A percentile compares a stretch with the other conserved stretches of the same genome.
Conservation (phyloP, 2,329 filamentous ascomycete genomes). For the Didymella glomerata region DNA sequence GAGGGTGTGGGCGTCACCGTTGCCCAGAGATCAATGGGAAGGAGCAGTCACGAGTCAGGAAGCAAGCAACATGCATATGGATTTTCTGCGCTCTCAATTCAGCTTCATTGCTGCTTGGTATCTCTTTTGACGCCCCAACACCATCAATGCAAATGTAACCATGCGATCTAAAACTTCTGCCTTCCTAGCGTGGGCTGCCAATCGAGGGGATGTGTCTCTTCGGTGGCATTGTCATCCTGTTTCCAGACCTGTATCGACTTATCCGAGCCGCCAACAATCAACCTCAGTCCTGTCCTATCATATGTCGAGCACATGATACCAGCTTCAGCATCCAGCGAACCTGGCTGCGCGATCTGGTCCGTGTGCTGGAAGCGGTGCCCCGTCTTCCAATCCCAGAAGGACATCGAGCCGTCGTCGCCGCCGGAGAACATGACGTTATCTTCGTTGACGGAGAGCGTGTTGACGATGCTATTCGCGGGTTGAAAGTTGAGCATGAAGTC, state of each 20-base stretch:
- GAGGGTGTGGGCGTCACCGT: not conserved
- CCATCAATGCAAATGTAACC: conserved; percentile 16
- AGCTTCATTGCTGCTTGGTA: conserved; percentile 15
- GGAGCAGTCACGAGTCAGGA: not conserved
- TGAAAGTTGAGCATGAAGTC: conserved; percentile 99
- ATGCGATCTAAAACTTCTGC: conserved; percentile 66
- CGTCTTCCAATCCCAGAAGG: conserved; percentile 99
- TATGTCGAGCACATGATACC: conserved; percentile 96
- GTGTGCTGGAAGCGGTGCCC: conserved; percentile 89
- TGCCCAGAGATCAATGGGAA: not conserved
- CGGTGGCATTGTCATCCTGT: conserved; percentile 87
- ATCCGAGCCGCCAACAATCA: conserved; percentile 95
- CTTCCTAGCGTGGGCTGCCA: conserved; percentile 86
- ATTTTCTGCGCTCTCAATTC: not conserved
- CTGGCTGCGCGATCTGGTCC: conserved; percentile 92
- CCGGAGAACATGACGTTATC: conserved; percentile 96
- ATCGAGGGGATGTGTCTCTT: conserved; percentile 87
- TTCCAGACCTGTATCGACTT: conserved; percentile 97
- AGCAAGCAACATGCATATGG: not conserved
- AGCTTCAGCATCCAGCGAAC: conserved; percentile 90
- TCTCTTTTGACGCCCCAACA: conserved; percentile 24
- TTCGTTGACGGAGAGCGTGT: conserved; percentile 90
- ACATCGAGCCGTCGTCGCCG: conserved; percentile 94
- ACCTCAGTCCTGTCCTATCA: conserved; percentile 83
- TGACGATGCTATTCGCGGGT: conserved; percentile 95